Evolutionary conservation across 805 yeast species (phyloP).

Genomic region (Cyberlindnera meyerae): DNA sequence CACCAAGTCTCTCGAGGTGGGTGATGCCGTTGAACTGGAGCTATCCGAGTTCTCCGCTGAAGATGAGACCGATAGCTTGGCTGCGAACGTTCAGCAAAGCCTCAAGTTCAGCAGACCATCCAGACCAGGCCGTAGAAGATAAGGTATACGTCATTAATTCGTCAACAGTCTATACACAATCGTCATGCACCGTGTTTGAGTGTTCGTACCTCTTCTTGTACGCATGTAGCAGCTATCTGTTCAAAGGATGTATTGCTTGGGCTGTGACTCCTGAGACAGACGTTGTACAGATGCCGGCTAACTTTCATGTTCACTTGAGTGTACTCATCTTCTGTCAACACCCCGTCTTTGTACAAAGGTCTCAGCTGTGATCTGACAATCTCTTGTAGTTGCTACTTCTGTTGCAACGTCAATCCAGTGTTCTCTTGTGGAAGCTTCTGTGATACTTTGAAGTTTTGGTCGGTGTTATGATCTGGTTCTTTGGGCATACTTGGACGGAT

Average conservation of each 20-base stretch:
- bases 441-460: no score
- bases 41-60: constrained; percentile 37
- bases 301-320: constrained; percentile 58
- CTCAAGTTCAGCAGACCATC: constrained; percentile 56
- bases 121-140: constrained; percentile 59
- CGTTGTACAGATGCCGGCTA: constrained; percentile 52
- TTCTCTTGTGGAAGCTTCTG: constrained; percentile 10
- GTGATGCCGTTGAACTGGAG: constrained; percentile 68
- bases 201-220: constrained; percentile 1
- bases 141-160: neutral
- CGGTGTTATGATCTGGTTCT: no score
- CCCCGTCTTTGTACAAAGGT: constrained; percentile 39
- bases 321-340: constrained; percentile 38
- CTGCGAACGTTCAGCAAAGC: constrained; percentile 10
- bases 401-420: constrained; percentile 28
- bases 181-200: constrained; percentile 6
- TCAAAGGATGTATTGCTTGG: constrained; percentile 12
- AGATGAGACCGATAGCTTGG: constrained; percentile 16
- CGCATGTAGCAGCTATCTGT: constrained; percentile 15
- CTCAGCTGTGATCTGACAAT: constrained; percentile 50
- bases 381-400: constrained; percentile 53
- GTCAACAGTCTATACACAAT: neutral
- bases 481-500: no score
- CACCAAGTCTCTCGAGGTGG: constrained; percentile 55
- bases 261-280: constrained; percentile 18